Evolutionary conservation across 768 basidiomycete species (phyloP).

Genomic region (Mycena haematopus): DNA sequence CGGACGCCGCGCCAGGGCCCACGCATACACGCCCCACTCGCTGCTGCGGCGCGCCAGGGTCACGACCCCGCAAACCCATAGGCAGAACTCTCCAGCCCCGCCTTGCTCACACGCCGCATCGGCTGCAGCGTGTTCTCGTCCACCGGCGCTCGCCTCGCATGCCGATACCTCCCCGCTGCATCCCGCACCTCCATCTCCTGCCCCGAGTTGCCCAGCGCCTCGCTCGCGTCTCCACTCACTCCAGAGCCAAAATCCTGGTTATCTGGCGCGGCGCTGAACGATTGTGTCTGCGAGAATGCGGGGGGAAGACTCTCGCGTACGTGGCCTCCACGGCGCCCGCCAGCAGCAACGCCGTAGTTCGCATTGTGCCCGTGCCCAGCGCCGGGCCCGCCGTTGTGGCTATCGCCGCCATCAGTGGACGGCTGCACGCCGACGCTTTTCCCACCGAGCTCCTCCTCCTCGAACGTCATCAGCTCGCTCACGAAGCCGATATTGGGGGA

Average conservation of each 20-base stretch:
- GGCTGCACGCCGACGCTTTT: constrained; percentile 74
- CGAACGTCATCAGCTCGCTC: constrained; percentile 95
- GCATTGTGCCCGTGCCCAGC: constrained; percentile 36
- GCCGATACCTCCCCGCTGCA: constrained; percentile 82
- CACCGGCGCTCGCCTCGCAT: constrained; percentile 86
- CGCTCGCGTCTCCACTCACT: constrained; percentile 44
- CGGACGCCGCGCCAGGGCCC: neutral
- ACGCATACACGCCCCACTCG: neutral
- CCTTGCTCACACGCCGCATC: constrained; percentile 89
- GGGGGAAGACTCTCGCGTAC: constrained; percentile 80
- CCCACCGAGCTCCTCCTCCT: constrained; percentile 86
- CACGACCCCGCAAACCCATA: constrained; percentile 30
- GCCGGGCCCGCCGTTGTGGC: constrained; percentile 27
- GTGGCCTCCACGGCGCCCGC: constrained; percentile 64
- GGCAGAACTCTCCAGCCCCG: constrained; percentile 80
- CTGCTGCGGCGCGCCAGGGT: neutral
- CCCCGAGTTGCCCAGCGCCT: constrained; percentile 67
- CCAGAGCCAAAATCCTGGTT: constrained; percentile 19
- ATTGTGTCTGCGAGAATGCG: constrained; percentile 40
- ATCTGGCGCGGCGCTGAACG: constrained; percentile 28
- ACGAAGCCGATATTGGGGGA: constrained; percentile 98
- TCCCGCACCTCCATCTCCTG: constrained; percentile 93
- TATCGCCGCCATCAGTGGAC: constrained; percentile 34
- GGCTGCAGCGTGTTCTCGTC: constrained; percentile 90
- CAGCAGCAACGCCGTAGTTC: constrained; percentile 52